Evolutionary conservation across 305 asterid genomes (phyloP), one percentile per base, ranked within the genome.

Genomic region (Striga hermonthica): DNA sequence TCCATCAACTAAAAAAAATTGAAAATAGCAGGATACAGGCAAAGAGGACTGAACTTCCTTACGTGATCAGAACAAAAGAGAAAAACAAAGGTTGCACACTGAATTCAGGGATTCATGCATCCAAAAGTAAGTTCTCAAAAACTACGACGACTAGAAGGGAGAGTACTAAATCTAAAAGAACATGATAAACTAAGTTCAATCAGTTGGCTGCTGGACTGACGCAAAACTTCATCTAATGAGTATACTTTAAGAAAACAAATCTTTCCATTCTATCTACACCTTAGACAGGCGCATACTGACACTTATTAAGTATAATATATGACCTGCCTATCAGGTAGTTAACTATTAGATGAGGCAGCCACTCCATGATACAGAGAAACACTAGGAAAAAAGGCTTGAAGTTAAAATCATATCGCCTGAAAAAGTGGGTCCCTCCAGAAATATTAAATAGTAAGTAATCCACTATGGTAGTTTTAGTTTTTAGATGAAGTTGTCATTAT

Each of bases 1-100:
- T 5, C 55, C n/a, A 48, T 40, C 53, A 59, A 61, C 50, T n/a
- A 43, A 48, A 52, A 15, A 54, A 50, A 55, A 65, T 55, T 37
- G 41, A 11, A 13, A 22, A 41, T 7, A 56, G 38, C 56, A 57
- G 34, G 44, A 39, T 10, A 56, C 34, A 60, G 13, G 35, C 37
- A 65, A 35, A 40, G 50, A 72, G 53, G 13, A 57, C 35, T 6
- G 4, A 34, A 38, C 52, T 64, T 64, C 61, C 68, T 50, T 64
- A 47, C n/a, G 28, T 12, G 39, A 39, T 4, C 44, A 39, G 44
- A 5, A 39, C 44, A 39, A 65, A 59, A 13, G 15, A 7, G 4
- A 40, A 7, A 45, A 4, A 15, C 59, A 43, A 34, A 3, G 56
- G 14, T 16, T 39, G 3, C 49, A 64, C 4, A 9, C 28, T 22